Evolutionary conservation across 768 basidiomycete genomes (phyloP), one percentile per base, ranked within the genome.

Genomic region (Stropharia rugosoannulata): DNA sequence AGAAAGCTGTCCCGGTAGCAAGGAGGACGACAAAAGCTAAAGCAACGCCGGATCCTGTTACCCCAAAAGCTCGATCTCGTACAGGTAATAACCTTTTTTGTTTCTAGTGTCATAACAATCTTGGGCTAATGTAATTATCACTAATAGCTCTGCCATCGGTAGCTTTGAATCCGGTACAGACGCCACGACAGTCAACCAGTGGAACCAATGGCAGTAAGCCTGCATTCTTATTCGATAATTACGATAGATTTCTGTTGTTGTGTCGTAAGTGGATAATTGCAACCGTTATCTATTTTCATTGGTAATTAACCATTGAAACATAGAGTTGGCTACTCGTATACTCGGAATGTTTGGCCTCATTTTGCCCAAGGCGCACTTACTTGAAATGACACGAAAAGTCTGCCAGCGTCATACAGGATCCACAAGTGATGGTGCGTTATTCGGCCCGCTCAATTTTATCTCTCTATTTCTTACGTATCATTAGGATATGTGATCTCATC

Each of bases 301-400:
- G 6, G 27, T 3, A 38, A 29, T 47, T 56, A 58, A 54, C 32
- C 22, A 40, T 49, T 37, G 38, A 55, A 36, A 41, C 10, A 12
- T 59, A 89, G 87, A 83, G 56, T 76, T 85, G 59, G 72, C 77
- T 16, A 69, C 82, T 0, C 76, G 83, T 44, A 71, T 95, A 41
- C 78, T 93, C 15, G 89, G 90, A 2, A 61, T 93, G 8, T 70
- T 94, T 3, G 87, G 86, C 0, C 78, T 89, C 15, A 72, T 80
- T 2, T 70, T 94, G 4, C 75, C 81, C 15, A 87, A 87, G 56
- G 77, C 94, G 4, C 85, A 83, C 46, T 68, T 87, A 3, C 76
- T 98, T 22, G 82, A 86, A 51, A 71, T 85, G 13, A 76, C 85
- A 3, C 77, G 87, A 38, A 81, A 79, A 13, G 62, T 95, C 5